Evolutionary conservation across 2,329 filamentous ascomycete genomes (phyloP), one percentile per base, ranked within the genome.

Genomic region (Nannizzia gypsea): DNA sequence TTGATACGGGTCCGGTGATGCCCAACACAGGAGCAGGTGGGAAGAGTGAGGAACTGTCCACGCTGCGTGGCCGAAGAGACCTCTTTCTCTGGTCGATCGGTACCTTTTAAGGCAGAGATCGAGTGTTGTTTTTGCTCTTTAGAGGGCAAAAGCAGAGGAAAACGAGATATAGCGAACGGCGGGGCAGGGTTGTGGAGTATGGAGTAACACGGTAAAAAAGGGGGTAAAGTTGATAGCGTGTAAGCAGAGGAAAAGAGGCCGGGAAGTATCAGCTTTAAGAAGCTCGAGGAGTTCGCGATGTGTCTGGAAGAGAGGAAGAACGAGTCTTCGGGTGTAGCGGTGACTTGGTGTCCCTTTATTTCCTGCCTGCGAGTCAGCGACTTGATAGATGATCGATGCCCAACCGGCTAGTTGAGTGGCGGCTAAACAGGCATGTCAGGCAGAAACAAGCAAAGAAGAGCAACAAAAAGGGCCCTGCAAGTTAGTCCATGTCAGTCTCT

Each of bases 351-450:
- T 13, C 38, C 31, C 31, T 36, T 36, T 52, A 28, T 52, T 31
- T 52, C 17, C 26, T 24, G 17, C 15, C 17, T 52, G 38, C 38
- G n/a, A 28, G 22, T 52, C 9, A 28, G 48, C 31, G 31, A 36
- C 9, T 52, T 31, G 26, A 22, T 52, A 22, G 20, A 6, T 3
- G 22, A 52, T 52, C 48, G 48, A 20, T 52, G 48, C 48, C 48
- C 48, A 52, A 52, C 48, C 17, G 26, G 11, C 22, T 6, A 13
- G 9, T 28, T 28, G 11, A 31, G 48, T 31, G 48, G 48, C 48
- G 48, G 48, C 48, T 52, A 52, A 31, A 52, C 22, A 31, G 48
- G 48, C 48, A 31, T 28, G 48, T 52, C 48, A 52, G 48, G 48
- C 48, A 52, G 48, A 52, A 52, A 52, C 48, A 22, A 31, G 5